Percentiles rank a stretch among this genome's conserved stretches.
Evolutionary conservation across 2,329 filamentous ascomycete genomes (phyloP).

Genomic region (Calonectria ilicicola): DNA sequence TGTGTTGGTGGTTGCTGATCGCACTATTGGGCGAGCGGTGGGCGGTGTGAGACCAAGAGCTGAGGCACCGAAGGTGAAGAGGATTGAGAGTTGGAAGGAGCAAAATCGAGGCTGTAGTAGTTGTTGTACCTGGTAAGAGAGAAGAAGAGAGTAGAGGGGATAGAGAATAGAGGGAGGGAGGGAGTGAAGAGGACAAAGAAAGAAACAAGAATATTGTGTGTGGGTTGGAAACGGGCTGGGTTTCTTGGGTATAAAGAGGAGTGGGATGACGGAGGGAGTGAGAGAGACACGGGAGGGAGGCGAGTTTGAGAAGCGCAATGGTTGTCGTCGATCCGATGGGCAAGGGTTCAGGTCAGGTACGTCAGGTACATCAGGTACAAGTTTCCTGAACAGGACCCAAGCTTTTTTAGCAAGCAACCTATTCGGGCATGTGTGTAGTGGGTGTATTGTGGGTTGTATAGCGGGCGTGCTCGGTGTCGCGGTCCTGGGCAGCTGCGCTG

Average conservation of each 20-base stretch:
- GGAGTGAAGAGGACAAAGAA: constrained; percentile 2
- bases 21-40: background rate
- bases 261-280: constrained; percentile 12
- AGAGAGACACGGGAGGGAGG: background rate
- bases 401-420: background rate
- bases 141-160: constrained; percentile 14
- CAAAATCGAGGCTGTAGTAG: background rate
- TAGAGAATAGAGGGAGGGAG: background rate
- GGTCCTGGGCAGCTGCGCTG: background rate
- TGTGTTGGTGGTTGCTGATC: background rate
- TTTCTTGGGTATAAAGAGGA: constrained; percentile 19
- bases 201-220: constrained; percentile 1
- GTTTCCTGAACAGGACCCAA: constrained; percentile 3
- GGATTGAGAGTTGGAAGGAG: background rate
- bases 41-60: background rate
- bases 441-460: too few relatives aligned
- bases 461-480: too few relatives aligned
- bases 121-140: background rate
- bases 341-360: constrained; percentile 11
- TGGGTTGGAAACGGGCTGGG: background rate
- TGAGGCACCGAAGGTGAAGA: background rate
- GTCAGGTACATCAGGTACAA: constrained; percentile 15
- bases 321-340: constrained; percentile 21
- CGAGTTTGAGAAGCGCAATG: background rate
- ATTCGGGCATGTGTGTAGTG: background rate